phyloP scores from a whole-genome alignment of 176 grass and related monocot species.

The Pontederia paniculata region DNA sequence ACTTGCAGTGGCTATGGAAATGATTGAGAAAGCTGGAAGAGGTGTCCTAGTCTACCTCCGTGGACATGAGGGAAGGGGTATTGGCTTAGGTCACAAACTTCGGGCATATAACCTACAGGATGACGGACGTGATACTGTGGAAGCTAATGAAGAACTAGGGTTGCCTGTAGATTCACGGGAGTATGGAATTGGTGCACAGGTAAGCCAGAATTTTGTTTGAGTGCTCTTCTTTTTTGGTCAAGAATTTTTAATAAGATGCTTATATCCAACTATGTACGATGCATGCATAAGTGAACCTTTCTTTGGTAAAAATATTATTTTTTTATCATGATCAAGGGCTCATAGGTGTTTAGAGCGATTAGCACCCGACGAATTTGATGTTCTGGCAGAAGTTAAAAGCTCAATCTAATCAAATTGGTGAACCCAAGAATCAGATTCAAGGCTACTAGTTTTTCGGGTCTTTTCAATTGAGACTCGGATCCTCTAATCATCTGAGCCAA shows the following conservation, averaged over 20 bases:
- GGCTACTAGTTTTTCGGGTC: no score
- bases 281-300: no score
- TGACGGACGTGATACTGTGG: slow-evolving; percentile 72
- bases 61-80: slow-evolving; percentile 93
- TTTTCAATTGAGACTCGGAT: no score
- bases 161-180: slow-evolving; percentile 82
- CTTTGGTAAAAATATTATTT: no score
- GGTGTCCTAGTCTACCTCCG: slow-evolving; percentile 87
- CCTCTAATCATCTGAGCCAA: no score
- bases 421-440: no score
- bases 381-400: no score
- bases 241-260: neutral
- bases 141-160: slow-evolving; percentile 94
- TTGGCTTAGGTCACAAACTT: slow-evolving; percentile 90
- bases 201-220: slow-evolving; percentile 10
- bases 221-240: slow-evolving; percentile 1
- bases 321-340: no score
- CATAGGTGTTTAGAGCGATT: no score
- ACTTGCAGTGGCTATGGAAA: slow-evolving; percentile 68
- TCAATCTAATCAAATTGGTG: no score
- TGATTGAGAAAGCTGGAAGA: slow-evolving; percentile 76
- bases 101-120: slow-evolving; percentile 92
- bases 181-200: slow-evolving; percentile 89
- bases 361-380: no score
- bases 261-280: no score